Evolutionary conservation across 495 filamentous ascomycete genomes (phyloP).

Genomic region (Pseudomonodictys pantanalensis): DNA sequence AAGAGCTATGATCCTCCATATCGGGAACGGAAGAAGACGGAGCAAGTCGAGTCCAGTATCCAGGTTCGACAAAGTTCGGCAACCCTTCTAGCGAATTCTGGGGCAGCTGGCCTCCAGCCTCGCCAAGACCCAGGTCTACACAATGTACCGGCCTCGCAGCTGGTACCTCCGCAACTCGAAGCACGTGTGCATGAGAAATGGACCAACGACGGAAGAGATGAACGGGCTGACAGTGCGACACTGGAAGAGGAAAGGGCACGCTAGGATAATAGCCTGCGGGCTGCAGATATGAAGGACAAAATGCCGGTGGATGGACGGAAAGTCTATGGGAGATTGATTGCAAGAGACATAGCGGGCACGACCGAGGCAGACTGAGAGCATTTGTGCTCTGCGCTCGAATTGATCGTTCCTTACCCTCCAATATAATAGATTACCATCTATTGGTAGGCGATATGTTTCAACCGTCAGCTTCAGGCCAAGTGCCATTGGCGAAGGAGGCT

Average conservation of each 20-base stretch:
- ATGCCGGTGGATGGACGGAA: slow-evolving; percentile 28
- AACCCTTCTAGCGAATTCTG: slow-evolving; percentile 5
- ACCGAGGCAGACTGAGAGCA: not conserved
- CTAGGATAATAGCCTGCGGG: slow-evolving; percentile 2
- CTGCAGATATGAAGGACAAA: not conserved
- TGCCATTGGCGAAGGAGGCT: slow-evolving; percentile 11
- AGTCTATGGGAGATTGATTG: slow-evolving; percentile 13
- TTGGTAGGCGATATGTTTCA: slow-evolving; percentile 22
- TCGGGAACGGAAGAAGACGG: slow-evolving; percentile 26
- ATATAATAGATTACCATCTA: slow-evolving; percentile 30
- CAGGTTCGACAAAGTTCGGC: not conserved
- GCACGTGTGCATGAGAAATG: slow-evolving; percentile 19
- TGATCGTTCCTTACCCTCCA: not conserved
- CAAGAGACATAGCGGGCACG: slow-evolving; percentile 2
- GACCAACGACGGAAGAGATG: slow-evolving; percentile 5
- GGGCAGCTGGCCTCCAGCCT: not conserved
- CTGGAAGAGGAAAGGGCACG: not conserved
- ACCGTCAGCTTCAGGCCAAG: not conserved
- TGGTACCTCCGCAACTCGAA: not conserved
- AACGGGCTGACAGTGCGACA: not conserved
- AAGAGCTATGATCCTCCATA: not conserved
- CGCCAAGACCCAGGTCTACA: slow-evolving; percentile 1
- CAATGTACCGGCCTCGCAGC: slow-evolving; percentile 9
- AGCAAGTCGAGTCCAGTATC: slow-evolving; percentile 13
- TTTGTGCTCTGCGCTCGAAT: not conserved